These are phyloP conservation scores for Ulota crispa DNA, from an alignment of 225 moss, liverwort and hornwort genomes.

Conservation along the genomic window DNA sequence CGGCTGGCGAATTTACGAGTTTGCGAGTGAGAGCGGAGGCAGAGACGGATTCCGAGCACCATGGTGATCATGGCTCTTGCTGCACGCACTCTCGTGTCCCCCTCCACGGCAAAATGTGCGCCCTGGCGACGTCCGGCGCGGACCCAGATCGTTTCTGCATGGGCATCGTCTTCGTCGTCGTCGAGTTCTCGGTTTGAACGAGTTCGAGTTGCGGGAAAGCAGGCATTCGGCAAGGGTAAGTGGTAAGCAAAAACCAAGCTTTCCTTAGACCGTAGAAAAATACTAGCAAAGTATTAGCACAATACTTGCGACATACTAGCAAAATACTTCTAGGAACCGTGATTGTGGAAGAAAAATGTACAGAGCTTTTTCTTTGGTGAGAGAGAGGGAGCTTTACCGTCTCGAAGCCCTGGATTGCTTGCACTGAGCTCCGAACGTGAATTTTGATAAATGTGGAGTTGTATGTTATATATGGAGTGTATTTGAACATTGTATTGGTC, in stretches of 20 bases:
- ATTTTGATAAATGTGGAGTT: too few species aligned
- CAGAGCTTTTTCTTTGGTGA: too few species aligned
- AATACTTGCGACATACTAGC: neutral
- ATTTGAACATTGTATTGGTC: too few species aligned
- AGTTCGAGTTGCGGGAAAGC: constrained; percentile 14
- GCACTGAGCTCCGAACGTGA: too few species aligned
- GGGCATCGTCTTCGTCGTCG: constrained; percentile 11
- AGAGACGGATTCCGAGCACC: neutral
- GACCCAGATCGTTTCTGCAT: neutral
- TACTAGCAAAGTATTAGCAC: too few species aligned
- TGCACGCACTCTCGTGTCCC: constrained; percentile 3
- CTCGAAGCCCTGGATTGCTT: too few species aligned
- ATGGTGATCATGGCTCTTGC: constrained; percentile 27
- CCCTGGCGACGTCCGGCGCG: neutral
- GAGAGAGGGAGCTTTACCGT: too few species aligned
- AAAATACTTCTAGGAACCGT: neutral
- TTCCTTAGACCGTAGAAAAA: neutral
- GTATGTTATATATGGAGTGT: too few species aligned
- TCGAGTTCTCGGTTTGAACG: constrained; percentile 15
- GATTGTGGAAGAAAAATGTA: neutral
- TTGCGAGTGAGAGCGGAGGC: neutral
- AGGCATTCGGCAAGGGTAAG: constrained; percentile 56
- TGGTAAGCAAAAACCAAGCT: constrained; percentile 43
- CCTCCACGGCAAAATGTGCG: neutral
- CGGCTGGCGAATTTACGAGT: too few species aligned